Percentiles rank a stretch among this genome's conserved stretches.
These are phyloP conservation scores for Aspergillus nomiae DNA, from an alignment of 2,329 filamentous ascomycete species.

Conservation along the genomic window DNA sequence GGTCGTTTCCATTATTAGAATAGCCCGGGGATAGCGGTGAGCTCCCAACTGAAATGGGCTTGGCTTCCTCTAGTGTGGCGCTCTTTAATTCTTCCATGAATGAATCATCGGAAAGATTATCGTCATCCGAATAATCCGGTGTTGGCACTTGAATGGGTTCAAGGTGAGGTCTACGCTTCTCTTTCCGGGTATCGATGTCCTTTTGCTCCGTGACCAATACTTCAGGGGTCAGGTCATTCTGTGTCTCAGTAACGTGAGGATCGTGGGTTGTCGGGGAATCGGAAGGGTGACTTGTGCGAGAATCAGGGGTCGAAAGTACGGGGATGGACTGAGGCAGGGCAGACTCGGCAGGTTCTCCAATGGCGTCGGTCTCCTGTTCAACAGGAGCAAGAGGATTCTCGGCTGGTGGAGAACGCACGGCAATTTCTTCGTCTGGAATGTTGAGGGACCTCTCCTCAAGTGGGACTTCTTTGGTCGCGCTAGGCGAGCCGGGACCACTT, in stretches of 20 bases:
- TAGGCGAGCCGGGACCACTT: constrained; percentile 33
- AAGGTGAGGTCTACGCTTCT: constrained; percentile 38
- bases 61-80: constrained; percentile 81
- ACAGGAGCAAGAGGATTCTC: constrained; percentile 18
- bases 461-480: constrained; percentile 32
- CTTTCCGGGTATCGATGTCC: constrained; percentile 28
- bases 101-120: constrained; percentile 64
- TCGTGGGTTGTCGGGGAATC: constrained; percentile 23
- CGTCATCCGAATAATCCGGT: constrained; percentile 45
- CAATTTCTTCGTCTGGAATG: constrained; percentile 27
- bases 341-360: constrained; percentile 18
- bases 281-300: constrained; percentile 18
- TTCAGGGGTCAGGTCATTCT: constrained; percentile 28
- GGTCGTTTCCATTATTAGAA: constrained; percentile 39
- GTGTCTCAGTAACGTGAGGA: constrained; percentile 21
- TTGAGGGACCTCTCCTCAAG: constrained; percentile 27
- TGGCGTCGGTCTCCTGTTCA: constrained; percentile 19
- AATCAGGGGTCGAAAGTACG: constrained; percentile 20
- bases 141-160: constrained; percentile 57
- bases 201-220: constrained; percentile 22
- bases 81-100: constrained; percentile 83
- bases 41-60: constrained; percentile 74
- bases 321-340: constrained; percentile 13
- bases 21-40: constrained; percentile 75
- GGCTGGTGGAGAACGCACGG: constrained; percentile 21